Percentiles rank a stretch among this genome's conserved stretches.
Conservation (phyloP, 495 filamentous ascomycete genomes). For the Daldinia grandis region DNA sequence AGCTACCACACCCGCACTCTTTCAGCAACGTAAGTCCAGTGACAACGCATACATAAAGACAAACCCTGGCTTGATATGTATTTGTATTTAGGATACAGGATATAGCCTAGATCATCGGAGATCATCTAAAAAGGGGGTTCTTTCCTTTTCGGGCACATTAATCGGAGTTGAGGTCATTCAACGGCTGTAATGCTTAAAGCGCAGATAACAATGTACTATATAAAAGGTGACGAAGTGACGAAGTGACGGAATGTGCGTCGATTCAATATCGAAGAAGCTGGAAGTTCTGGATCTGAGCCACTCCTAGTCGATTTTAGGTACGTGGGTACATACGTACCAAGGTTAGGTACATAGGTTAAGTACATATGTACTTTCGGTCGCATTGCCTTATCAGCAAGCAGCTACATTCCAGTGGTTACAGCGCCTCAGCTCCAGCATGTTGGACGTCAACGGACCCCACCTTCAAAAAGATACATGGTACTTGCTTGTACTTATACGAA, state of each 20-base stretch:
- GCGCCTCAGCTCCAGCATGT: background rate
- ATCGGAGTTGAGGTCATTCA: background rate
- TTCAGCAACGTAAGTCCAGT: constrained; percentile 25
- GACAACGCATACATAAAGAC: constrained; percentile 22
- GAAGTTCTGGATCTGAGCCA: constrained; percentile 15
- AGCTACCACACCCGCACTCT: constrained; percentile 10
- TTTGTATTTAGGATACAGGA: constrained; percentile 3
- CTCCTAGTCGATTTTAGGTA: background rate
- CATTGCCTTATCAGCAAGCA: constrained; percentile 7
- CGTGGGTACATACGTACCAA: too few species aligned
- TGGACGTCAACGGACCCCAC: constrained; percentile 7
- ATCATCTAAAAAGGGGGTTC: background rate
- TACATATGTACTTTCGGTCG: background rate
- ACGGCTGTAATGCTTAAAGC: background rate
- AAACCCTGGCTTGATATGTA: constrained; percentile 6
- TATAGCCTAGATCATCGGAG: constrained; percentile 10
- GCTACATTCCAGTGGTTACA: constrained; percentile 1
- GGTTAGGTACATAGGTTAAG: too few species aligned
- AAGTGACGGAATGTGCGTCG: background rate
- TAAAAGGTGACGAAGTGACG: background rate
- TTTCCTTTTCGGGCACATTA: constrained; percentile 6
- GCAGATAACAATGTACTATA: background rate
- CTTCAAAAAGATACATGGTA: background rate
- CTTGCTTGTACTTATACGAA: constrained; percentile 3
- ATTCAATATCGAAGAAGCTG: constrained; percentile 19